A percentile compares a stretch with the other conserved stretches of the same genome.
These are phyloP conservation scores for Brasilioporus rufonigricans DNA, from an alignment of 768 basidiomycete genomes.

Conservation along the genomic window DNA sequence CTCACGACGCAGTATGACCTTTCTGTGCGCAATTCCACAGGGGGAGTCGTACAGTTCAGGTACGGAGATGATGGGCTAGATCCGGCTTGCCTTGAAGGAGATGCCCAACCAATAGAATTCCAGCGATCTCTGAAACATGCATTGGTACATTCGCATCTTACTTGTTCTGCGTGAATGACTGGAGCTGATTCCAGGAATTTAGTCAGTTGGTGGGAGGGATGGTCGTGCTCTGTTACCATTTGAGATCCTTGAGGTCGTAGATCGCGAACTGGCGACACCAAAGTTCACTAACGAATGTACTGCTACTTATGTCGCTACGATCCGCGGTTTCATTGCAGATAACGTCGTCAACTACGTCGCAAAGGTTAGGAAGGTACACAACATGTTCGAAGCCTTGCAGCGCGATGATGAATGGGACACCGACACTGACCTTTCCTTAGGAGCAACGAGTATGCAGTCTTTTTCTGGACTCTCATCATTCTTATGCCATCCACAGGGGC, in stretches of 20 bases:
- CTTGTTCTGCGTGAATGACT: not conserved
- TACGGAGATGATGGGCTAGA: slow-evolving; percentile 98
- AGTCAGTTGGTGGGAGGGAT: slow-evolving; percentile 63
- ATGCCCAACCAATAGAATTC: slow-evolving; percentile 91
- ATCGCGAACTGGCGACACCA: slow-evolving; percentile 53
- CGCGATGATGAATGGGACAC: slow-evolving; percentile 74
- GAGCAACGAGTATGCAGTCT: slow-evolving; percentile 58
- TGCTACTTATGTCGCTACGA: slow-evolving; percentile 61
- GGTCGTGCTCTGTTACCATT: slow-evolving; percentile 78
- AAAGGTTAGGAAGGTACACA: slow-evolving; percentile 62
- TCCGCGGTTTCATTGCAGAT: slow-evolving; percentile 68
- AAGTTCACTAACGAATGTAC: slow-evolving; percentile 73
- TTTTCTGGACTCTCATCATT: not conserved
- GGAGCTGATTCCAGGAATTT: not conserved
- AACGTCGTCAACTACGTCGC: slow-evolving; percentile 67
- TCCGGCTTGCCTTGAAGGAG: slow-evolving; percentile 94
- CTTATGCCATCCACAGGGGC: slow-evolving; percentile 42
- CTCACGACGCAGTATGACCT: slow-evolving; percentile 94
- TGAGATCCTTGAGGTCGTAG: slow-evolving; percentile 75
- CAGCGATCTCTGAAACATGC: slow-evolving; percentile 86
- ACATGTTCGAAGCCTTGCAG: slow-evolving; percentile 82
- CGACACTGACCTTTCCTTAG: slow-evolving; percentile 72
- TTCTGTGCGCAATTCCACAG: slow-evolving; percentile 91
- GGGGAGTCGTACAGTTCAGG: slow-evolving; percentile 94
- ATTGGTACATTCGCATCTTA: slow-evolving; percentile 43